A percentile compares a stretch with the other conserved stretches of the same genome.
Evolutionary conservation across 495 filamentous ascomycete species (phyloP).

Genomic region (Aspergillus heteromorphus): DNA sequence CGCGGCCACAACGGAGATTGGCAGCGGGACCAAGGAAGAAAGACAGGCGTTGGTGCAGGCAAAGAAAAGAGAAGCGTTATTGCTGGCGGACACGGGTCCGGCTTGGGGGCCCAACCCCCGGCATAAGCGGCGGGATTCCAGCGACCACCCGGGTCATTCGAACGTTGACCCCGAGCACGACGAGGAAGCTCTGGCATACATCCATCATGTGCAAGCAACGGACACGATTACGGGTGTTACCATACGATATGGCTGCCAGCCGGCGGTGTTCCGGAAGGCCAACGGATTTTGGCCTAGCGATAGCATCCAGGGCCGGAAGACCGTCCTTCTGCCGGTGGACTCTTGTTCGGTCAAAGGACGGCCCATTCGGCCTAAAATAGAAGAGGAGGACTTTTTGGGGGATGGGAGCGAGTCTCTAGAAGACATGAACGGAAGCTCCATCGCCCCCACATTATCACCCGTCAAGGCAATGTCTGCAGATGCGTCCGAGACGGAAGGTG

Average conservation of each 20-base stretch:
- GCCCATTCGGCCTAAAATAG: constrained; percentile 22
- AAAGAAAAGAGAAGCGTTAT: constrained; percentile 56
- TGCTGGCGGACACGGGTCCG: constrained; percentile 48
- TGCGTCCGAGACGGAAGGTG: constrained; percentile 34
- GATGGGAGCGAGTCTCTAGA: constrained; percentile 24
- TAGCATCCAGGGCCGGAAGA: constrained; percentile 74
- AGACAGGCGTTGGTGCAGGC: constrained; percentile 53
- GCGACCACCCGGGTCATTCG: constrained; percentile 38
- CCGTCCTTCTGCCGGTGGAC: constrained; percentile 81
- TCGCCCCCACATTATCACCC: constrained; percentile 24
- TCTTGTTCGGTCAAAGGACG: constrained; percentile 80
- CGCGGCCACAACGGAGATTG: constrained; percentile 38
- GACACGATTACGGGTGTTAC: constrained; percentile 89
- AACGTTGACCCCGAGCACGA: constrained; percentile 50
- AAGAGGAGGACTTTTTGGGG: constrained; percentile 30
- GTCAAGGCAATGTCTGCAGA: constrained; percentile 11
- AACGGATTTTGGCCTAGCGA: constrained; percentile 95
- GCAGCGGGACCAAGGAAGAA: constrained; percentile 51
- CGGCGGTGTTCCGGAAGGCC: constrained; percentile 72
- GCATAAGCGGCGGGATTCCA: constrained; percentile 57
- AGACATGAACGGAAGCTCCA: constrained; percentile 38
- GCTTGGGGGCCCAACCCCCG: constrained; percentile 38
- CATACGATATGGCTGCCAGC: constrained; percentile 79
- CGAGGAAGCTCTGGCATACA: constrained; percentile 72
- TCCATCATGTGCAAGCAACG: constrained; percentile 74